Base-by-base conservation (phyloP, 139 green algal genomes). In the Mychonastes homosphaera region DNA sequence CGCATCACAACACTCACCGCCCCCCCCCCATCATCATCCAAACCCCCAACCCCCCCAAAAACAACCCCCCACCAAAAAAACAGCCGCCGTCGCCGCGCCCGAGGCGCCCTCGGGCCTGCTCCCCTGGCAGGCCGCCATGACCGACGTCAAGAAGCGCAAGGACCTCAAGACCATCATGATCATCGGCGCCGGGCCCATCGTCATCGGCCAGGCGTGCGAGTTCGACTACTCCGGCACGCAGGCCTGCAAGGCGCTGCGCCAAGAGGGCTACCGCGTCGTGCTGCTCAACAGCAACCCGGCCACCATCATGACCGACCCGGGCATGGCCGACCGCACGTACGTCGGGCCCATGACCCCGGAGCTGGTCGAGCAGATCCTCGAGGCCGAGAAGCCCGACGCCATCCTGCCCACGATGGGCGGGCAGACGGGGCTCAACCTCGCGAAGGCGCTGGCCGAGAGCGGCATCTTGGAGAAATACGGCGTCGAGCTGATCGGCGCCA, bases 241-340 rank as follows among this genome's bases (percentile, higher is more conserved):
- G 74, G 93, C 93, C 23, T 98, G 91, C 86, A 99, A 99, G 77
- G 83, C 93, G 1, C 84, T 99, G 32, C 59, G 62, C 71, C 81
- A 87, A 34, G 89, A 97, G 64, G 93, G 93, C 19, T 99, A 99
- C 74, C 60, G 76, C 19, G 87, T 99, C 8, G 76, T 99, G 8
- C 79, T 99, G 34, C 58, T 99, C 24, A 99, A 98, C 83, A 94
- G 82, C 58, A 99, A 99, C 76, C 93, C 93, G 27, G 92, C 92
- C 21, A 99, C 93, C 36, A 99, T 99, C 72, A 99, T 99, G 93
- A 99, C 92, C 1, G 93, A 99, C 69, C 93, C 93, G 8, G 88
- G 80, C 43, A 98, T 92, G 44, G 93, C 92, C 2, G 87, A 96
- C 54, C 73, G 88, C 45, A 99, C 92, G 2, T 98, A 98, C 74